These are phyloP conservation scores for Pezicula carpinea DNA, from an alignment of 2,329 filamentous ascomycete species.

Conservation along the genomic window DNA sequence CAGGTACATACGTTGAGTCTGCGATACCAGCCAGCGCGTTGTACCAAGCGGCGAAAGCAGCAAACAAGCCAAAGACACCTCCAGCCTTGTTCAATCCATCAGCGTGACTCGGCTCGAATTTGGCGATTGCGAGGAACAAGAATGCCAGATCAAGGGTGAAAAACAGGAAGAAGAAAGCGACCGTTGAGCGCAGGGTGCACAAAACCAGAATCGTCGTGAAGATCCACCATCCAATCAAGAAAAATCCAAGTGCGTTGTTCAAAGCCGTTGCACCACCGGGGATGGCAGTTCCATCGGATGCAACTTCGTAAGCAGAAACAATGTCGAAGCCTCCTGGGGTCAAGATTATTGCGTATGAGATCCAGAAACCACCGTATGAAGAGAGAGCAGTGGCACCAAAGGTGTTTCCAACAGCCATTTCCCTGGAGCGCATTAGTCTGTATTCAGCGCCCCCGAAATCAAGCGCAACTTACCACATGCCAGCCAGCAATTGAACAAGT, in stretches of 20 bases:
- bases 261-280: conserved; percentile 32
- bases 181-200: conserved; percentile 53
- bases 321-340: conserved; percentile 55
- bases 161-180: conserved; percentile 58
- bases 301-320: conserved; percentile 26
- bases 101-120: conserved; percentile 16
- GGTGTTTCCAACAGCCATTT: conserved; percentile 60
- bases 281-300: conserved; percentile 21
- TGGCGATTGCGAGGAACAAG: conserved; percentile 48
- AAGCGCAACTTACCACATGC: conserved; percentile 52
- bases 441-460: background rate
- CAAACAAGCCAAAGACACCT: conserved; percentile 74
- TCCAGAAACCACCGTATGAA: conserved; percentile 61
- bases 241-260: conserved; percentile 49
- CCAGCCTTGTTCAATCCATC: conserved; percentile 60
- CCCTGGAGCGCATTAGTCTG: conserved; percentile 34
- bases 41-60: conserved; percentile 83
- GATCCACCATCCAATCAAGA: conserved; percentile 58
- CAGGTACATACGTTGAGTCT: conserved; percentile 54
- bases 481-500: conserved; percentile 62
- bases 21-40: conserved; percentile 79
- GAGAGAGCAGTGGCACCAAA: conserved; percentile 59
- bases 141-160: conserved; percentile 54
- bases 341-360: conserved; percentile 51
- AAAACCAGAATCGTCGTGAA: conserved; percentile 54